phyloP scores from a whole-genome alignment of 768 basidiomycete genomes.

The Mycena filopes region DNA sequence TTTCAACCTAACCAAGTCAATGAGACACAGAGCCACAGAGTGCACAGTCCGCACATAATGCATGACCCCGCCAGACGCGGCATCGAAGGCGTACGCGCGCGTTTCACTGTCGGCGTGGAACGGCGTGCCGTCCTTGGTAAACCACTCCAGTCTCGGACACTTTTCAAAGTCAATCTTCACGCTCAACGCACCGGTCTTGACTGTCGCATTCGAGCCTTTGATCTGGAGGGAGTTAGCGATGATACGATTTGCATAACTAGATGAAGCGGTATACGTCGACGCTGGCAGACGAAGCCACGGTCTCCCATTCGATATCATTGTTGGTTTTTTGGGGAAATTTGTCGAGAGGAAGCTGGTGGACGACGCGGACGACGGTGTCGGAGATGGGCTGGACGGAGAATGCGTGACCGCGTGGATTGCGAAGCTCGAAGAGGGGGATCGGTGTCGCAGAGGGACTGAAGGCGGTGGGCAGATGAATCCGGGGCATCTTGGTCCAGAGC shows the following conservation, averaged over 20 bases:
- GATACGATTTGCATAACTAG: background rate
- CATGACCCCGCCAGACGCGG: slow-evolving; percentile 29
- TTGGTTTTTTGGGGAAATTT: slow-evolving; percentile 33
- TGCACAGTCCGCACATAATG: too few species aligned
- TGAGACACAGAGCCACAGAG: too few species aligned
- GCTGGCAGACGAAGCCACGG: background rate
- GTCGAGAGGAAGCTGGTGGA: slow-evolving; percentile 29
- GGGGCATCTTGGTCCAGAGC: slow-evolving; percentile 22
- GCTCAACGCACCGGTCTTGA: slow-evolving; percentile 21
- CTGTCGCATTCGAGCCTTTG: slow-evolving; percentile 11
- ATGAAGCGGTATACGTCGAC: background rate
- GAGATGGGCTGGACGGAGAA: slow-evolving; percentile 30
- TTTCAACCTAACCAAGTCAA: slow-evolving; percentile 20
- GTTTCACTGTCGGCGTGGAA: slow-evolving; percentile 30
- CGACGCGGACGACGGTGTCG: slow-evolving; percentile 30
- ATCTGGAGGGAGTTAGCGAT: background rate
- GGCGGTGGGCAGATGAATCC: slow-evolving; percentile 23
- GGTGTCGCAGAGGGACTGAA: slow-evolving; percentile 6
- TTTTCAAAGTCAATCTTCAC: slow-evolving; percentile 25
- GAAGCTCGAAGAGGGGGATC: slow-evolving; percentile 24
- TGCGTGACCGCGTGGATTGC: slow-evolving; percentile 27
- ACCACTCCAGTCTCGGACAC: slow-evolving; percentile 32
- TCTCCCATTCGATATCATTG: slow-evolving; percentile 22
- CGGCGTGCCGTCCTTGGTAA: slow-evolving; percentile 26
- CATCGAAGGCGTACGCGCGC: slow-evolving; percentile 33